These are phyloP conservation scores for Ormosia emarginata DNA, from an alignment of 306 rosid species.

Conservation along the genomic window DNA sequence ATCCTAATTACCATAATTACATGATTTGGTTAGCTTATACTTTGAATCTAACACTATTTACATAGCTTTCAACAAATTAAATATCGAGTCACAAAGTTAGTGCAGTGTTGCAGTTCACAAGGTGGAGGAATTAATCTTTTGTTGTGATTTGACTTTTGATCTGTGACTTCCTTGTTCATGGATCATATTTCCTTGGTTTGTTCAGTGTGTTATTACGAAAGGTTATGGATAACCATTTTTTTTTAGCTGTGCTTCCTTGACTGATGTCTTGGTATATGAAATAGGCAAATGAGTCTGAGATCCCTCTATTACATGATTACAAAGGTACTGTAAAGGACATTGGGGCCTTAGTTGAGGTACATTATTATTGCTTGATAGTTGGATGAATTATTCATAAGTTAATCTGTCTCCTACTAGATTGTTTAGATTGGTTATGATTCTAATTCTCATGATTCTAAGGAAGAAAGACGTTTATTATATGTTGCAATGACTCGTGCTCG, in stretches of 20 bases:
- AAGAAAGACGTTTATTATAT: slow-evolving; percentile 87
- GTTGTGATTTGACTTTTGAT: slow-evolving; percentile 1
- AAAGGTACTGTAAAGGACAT: slow-evolving; percentile 58
- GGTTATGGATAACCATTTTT: background rate
- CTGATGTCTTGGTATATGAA: slow-evolving; percentile 23
- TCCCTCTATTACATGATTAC: slow-evolving; percentile 80
- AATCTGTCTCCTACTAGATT: background rate
- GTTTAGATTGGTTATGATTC: background rate
- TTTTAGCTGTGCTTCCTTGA: background rate
- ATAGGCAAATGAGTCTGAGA: slow-evolving; percentile 90
- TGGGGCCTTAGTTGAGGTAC: slow-evolving; percentile 73
- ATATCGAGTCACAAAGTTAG: background rate
- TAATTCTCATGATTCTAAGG: slow-evolving; percentile 45
- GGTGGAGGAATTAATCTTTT: slow-evolving; percentile 8
- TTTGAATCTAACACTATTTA: too few relatives aligned
- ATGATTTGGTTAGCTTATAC: too few relatives aligned
- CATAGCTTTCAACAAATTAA: too few relatives aligned
- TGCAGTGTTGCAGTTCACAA: background rate
- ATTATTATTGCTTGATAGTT: slow-evolving; percentile 18
- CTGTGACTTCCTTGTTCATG: slow-evolving; percentile 9
- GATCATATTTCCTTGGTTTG: slow-evolving; percentile 21
- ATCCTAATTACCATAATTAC: too few relatives aligned
- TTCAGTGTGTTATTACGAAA: background rate
- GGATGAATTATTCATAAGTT: background rate
- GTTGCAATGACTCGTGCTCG: slow-evolving; percentile 99